Evolutionary conservation across 2,329 filamentous ascomycete species (phyloP), one percentile per base, ranked within the genome.

Genomic region (Colletotrichum sp.): DNA sequence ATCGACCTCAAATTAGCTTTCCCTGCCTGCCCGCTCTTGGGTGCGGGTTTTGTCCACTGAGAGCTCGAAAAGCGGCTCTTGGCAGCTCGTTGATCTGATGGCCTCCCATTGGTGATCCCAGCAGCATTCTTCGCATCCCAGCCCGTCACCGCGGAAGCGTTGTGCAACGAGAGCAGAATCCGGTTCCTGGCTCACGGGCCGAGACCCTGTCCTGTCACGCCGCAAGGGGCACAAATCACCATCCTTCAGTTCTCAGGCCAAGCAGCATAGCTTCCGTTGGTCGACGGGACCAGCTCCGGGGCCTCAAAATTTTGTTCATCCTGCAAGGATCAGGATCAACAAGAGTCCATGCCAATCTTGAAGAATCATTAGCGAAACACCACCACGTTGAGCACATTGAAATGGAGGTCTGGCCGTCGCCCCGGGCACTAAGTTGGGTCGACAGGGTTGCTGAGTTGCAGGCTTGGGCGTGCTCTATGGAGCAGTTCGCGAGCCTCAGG

Each of bases 401-500:
- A 28, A 63, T 27, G 61, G 68, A 27, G 68, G 68, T 32, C 34
- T 48, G 52, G 66, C 52, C 32, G 66, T 59, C 66, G 66, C 66
- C 66, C 66, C 66, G 52, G 66, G 66, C 66, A 68, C 52, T 7
- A 6, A 28, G 30, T 60, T 22, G 52, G 48, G 28, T 36, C 57
- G 71, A 63, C 67, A 74, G 27, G 67, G 34, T 27, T 65, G 44
- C 48, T 68, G 15, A 30, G 68, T 60, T 27, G 61, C 28, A 74
- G 55, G 25, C 27, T 36, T 32, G 59, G 19, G 34, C 36, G 30
- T 48, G 64, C 16, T 66, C 30, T 74, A 67, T 71, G 74, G 71
- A 66, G 65, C 60, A 67, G 71, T 71, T 75, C 60, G 74, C 71
- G 74, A 71, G 60, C 65, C 28, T 70, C 57, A 70, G 27, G n/a